Conservation (phyloP, 371 early-diverging fungal genomes). For the Saksenaea oblongispora region DNA sequence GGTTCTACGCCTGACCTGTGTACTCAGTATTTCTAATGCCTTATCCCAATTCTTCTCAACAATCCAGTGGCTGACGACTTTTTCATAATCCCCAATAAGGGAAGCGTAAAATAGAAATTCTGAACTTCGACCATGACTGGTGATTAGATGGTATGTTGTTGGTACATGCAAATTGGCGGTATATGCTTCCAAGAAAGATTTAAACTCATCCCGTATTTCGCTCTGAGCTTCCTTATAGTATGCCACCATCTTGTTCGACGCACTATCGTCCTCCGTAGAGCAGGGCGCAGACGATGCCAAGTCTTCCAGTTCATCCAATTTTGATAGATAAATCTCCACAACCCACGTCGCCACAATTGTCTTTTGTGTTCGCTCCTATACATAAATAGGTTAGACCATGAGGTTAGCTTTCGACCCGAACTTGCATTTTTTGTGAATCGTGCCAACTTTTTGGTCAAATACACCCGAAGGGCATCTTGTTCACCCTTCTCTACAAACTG, state of each 20-base stretch:
- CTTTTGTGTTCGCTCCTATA: slow-evolving; percentile 78
- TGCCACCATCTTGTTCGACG: slow-evolving; percentile 10
- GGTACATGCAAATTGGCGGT: slow-evolving; percentile 61
- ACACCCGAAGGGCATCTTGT: slow-evolving; percentile 73
- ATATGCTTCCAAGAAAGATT: slow-evolving; percentile 67
- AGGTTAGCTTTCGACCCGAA: not conserved
- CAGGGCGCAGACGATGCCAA: slow-evolving; percentile 44
- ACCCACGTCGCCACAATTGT: slow-evolving; percentile 88
- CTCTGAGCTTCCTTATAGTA: slow-evolving; percentile 48
- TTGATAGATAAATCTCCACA: slow-evolving; percentile 79
- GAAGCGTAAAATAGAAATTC: slow-evolving; percentile 80
- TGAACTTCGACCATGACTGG: slow-evolving; percentile 79
- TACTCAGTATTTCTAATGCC: slow-evolving; percentile 76
- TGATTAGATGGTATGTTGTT: slow-evolving; percentile 78
- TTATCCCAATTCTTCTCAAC: slow-evolving; percentile 70
- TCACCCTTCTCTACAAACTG: slow-evolving; percentile 81
- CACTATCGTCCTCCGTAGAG: slow-evolving; percentile 19
- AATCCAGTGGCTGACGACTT: slow-evolving; percentile 81
- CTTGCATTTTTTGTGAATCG: slow-evolving; percentile 60
- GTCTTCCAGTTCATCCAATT: slow-evolving; percentile 74
- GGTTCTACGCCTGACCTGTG: too few species aligned
- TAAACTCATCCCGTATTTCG: slow-evolving; percentile 67
- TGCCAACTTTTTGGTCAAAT: slow-evolving; percentile 69
- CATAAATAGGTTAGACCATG: not conserved
- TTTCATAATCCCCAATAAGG: slow-evolving; percentile 78